phyloP scores from a whole-genome alignment of 441 rosid species.

The Isatis lusitanica region DNA sequence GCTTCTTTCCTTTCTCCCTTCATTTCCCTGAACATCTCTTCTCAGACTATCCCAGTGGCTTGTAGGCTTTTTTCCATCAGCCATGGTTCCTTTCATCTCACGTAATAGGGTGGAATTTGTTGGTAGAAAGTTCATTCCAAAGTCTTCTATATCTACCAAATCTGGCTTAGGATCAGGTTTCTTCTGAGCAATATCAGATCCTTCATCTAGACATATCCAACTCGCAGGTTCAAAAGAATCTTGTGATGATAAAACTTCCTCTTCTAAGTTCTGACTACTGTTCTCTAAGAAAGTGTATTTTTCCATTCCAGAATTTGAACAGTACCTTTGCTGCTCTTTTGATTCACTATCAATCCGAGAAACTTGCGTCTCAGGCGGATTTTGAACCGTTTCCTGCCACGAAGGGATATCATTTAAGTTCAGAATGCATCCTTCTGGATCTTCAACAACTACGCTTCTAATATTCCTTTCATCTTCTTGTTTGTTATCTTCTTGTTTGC shows the following conservation, averaged over 20 bases:
- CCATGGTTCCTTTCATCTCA: slow-evolving; percentile 54
- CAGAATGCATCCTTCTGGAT: slow-evolving; percentile 56
- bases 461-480: slow-evolving; percentile 32
- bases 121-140: slow-evolving; percentile 20
- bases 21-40: slow-evolving; percentile 46
- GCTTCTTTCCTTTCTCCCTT: slow-evolving; percentile 55
- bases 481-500: slow-evolving; percentile 30
- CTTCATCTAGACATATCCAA: slow-evolving; percentile 34
- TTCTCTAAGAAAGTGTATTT: slow-evolving; percentile 43
- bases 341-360: slow-evolving; percentile 40
- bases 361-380: slow-evolving; percentile 42
- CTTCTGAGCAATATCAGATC: slow-evolving; percentile 39
- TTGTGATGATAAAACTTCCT: slow-evolving; percentile 69
- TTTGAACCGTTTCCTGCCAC: slow-evolving; percentile 45
- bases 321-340: slow-evolving; percentile 42
- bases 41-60: slow-evolving; percentile 87
- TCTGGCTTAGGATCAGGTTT: slow-evolving; percentile 28
- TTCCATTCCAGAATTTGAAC: slow-evolving; percentile 45
- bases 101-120: slow-evolving; percentile 38
- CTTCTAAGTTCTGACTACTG: slow-evolving; percentile 57
- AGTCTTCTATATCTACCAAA: slow-evolving; percentile 41
- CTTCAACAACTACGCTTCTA: slow-evolving; percentile 52
- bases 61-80: slow-evolving; percentile 46
- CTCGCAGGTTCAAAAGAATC: slow-evolving; percentile 52
- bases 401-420: slow-evolving; percentile 43